Percentiles rank a stretch among this genome's conserved stretches.
phyloP scores from a whole-genome alignment of 192 early-diverging fungal species.

The Coemansia sp. region DNA sequence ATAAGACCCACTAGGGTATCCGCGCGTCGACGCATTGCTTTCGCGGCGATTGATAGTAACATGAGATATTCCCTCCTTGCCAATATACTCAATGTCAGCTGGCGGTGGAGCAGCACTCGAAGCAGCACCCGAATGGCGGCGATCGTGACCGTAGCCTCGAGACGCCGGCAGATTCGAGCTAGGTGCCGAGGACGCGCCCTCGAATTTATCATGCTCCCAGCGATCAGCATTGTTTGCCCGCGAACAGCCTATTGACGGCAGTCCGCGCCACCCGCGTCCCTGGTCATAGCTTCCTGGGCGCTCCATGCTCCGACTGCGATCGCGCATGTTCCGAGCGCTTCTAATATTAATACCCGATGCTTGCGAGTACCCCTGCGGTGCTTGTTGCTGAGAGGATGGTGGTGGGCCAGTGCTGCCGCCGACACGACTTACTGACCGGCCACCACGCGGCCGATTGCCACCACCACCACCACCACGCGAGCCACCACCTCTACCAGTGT shows the following conservation, averaged over 20 bases:
- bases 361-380: slow-evolving; percentile 2
- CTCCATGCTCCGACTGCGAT: slow-evolving; percentile 49
- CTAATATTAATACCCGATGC: not conserved
- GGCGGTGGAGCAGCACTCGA: slow-evolving; percentile 1
- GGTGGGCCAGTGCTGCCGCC: not conserved
- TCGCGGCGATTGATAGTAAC: slow-evolving; percentile 46
- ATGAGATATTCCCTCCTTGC: slow-evolving; percentile 48
- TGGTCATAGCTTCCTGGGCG: slow-evolving; percentile 29
- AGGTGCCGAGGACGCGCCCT: not conserved
- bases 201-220: slow-evolving; percentile 52
- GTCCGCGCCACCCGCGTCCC: slow-evolving; percentile 33
- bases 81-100: slow-evolving; percentile 31
- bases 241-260: not conserved
- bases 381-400: slow-evolving; percentile 2
- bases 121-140: slow-evolving; percentile 18
- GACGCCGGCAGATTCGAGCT: not conserved
- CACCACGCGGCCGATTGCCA: slow-evolving; percentile 16
- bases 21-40: slow-evolving; percentile 35
- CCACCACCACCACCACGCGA: slow-evolving; percentile 5
- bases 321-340: slow-evolving; percentile 19
- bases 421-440: slow-evolving; percentile 35
- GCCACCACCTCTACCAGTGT: slow-evolving; percentile 9
- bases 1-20: slow-evolving; percentile 17
- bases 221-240: slow-evolving; percentile 34
- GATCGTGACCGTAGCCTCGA: slow-evolving; percentile 2